Conservation (phyloP, 495 filamentous ascomycete species). For the Barbatosphaeria neglecta region DNA sequence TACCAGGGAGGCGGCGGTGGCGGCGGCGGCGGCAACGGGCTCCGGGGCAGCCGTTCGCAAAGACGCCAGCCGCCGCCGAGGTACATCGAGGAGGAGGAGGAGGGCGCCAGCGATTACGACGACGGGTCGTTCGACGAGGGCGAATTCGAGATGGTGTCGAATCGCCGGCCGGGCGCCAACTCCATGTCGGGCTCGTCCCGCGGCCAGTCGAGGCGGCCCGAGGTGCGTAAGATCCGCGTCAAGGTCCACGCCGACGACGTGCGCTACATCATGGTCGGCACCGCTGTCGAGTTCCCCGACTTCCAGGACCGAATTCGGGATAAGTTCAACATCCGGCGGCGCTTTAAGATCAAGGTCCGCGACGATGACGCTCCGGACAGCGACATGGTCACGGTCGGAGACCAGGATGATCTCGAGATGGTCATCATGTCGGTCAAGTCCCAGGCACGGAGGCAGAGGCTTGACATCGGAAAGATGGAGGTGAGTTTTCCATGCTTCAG, state of each 20-base stretch:
- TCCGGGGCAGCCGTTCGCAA: slow-evolving; percentile 22
- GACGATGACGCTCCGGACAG: slow-evolving; percentile 64
- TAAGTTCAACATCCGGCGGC: slow-evolving; percentile 64
- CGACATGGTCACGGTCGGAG: slow-evolving; percentile 93
- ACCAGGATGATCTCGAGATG: slow-evolving; percentile 92
- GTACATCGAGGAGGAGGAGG: slow-evolving; percentile 64
- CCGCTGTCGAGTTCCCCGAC: slow-evolving; percentile 59
- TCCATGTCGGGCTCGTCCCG: slow-evolving; percentile 29
- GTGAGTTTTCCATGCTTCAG: slow-evolving; percentile 42
- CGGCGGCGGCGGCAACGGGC: slow-evolving; percentile 12
- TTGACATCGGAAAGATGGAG: slow-evolving; percentile 92
- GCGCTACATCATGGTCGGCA: slow-evolving; percentile 81
- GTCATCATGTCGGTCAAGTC: slow-evolving; percentile 55
- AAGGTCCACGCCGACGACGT: slow-evolving; percentile 89
- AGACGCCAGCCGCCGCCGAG: slow-evolving; percentile 33
- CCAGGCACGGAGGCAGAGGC: slow-evolving; percentile 57
- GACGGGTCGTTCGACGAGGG: slow-evolving; percentile 57
- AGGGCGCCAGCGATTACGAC: slow-evolving; percentile 60
- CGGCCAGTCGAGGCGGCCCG: slow-evolving; percentile 33
- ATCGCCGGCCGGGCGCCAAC: slow-evolving; percentile 23
- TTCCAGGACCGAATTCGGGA: slow-evolving; percentile 66
- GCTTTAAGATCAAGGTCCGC: slow-evolving; percentile 74
- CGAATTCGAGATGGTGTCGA: slow-evolving; percentile 73
- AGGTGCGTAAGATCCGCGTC: slow-evolving; percentile 57
- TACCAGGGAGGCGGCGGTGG: slow-evolving; percentile 39